Evolutionary conservation across 305 asterid genomes (phyloP), one percentile per base, ranked within the genome.

Genomic region (Petunia hybrid): DNA sequence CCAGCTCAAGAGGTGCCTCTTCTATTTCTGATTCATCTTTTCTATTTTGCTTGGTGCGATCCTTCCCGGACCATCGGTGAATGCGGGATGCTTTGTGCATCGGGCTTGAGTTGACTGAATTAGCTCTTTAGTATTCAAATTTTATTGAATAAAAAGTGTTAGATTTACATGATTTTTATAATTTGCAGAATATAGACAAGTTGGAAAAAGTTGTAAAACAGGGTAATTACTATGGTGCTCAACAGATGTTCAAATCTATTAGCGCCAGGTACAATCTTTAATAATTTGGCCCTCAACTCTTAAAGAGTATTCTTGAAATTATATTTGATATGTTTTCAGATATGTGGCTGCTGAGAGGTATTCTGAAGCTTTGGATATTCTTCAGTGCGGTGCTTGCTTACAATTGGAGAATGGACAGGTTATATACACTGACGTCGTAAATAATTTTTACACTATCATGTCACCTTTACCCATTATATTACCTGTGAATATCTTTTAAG

Each of bases 141-240:
- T 45, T 6, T 78, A 39, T 78, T 36, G 75, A 13, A 43, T 14
- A 68, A 1, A 63, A 39, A 69, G 31, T 4, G 4, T 45, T 1
- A 51, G 46, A 73, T 73, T 73, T 73, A 51, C 46, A 9, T 10
- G 10, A 9, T 76, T 66, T 78, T 7, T 78, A 5, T 12, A 40
- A 42, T 79, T 82, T 87, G 84, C 91, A 95, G 99, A 94, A 69
- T 83, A 88, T 91, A 80, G 97, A 83, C 78, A 95, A 95, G 92
- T 83, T 94, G 46, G 93, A 88, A 87, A 91, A 89, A 81, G 90
- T 89, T 61, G 92, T 89, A 4, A 91, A 91, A 38, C 95, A 91
- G 38, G 97, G 98, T 73, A 91, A 91, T 91, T 90, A 83, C 87
- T 93, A 93, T 87, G 99, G 96, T 68, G 99, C 99, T 83, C 99